These are phyloP conservation scores for Chrysophaeum taylorii DNA, from an alignment of 352 stramenopile species.

Conservation along the genomic window DNA sequence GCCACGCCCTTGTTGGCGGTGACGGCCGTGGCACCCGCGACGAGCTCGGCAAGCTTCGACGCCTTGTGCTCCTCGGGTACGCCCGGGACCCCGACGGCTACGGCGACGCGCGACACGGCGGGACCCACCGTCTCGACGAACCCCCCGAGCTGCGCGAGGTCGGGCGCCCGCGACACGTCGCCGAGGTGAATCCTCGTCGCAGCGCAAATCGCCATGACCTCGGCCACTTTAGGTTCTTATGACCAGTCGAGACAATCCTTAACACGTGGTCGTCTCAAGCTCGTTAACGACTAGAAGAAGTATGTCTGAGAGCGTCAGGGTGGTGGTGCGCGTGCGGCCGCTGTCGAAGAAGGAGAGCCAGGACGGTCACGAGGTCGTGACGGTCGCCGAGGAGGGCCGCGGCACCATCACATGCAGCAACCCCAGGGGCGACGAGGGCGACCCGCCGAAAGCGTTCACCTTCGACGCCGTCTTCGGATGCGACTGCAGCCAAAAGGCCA, in stretches of 20 bases:
- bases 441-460: conserved; percentile 85
- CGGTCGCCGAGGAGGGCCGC: background rate
- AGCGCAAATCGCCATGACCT: background rate
- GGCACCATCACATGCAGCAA: conserved; percentile 6
- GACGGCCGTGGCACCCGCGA: background rate
- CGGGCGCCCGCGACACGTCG: background rate
- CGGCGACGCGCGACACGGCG: background rate
- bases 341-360: conserved; percentile 85
- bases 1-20: background rate
- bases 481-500: conserved; percentile 76
- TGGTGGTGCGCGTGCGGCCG: conserved; percentile 88
- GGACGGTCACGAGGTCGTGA: conserved; percentile 63
- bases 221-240: no score
- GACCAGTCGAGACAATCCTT: no score
- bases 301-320: conserved; percentile 32
- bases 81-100: conserved; percentile 9
- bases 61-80: background rate
- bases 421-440: conserved; percentile 37
- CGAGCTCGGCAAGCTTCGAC: background rate
- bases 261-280: no score
- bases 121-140: background rate
- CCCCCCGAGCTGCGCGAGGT: background rate
- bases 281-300: no score
- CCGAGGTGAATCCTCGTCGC: conserved; percentile 5
- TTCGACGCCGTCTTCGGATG: conserved; percentile 89